Evolutionary conservation across 176 grass and related monocot genomes (phyloP).

Genomic region (Thalia dealbata): DNA sequence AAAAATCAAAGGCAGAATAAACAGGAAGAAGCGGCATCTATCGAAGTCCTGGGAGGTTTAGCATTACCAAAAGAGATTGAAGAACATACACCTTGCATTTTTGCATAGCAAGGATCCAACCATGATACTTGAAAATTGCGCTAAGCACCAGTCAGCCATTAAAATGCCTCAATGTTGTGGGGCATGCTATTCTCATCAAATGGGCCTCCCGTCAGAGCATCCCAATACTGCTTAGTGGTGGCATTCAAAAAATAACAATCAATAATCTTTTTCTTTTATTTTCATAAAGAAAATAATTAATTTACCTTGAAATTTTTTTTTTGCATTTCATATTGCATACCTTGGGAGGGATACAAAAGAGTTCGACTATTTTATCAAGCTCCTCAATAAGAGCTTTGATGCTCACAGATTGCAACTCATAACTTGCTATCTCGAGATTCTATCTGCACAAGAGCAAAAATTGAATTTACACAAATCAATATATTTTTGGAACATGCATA

Average conservation of each 20-base stretch:
- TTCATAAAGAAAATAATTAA: not conserved
- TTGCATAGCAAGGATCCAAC: constrained; percentile 70
- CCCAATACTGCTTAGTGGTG: constrained; percentile 49
- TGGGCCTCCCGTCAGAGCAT: constrained; percentile 63
- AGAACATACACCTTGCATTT: constrained; percentile 63
- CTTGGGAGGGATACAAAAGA: constrained; percentile 73
- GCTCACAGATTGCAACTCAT: constrained; percentile 82
- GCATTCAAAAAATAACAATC: constrained; percentile 12
- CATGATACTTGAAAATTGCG: constrained; percentile 70
- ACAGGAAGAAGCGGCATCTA: not conserved
- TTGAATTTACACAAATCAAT: not conserved
- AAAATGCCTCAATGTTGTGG: constrained; percentile 88
- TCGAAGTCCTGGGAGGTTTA: not conserved
- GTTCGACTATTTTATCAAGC: constrained; percentile 65
- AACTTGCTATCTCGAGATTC: constrained; percentile 85
- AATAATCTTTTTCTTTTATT: not conserved
- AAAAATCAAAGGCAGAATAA: not conserved
- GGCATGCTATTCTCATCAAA: constrained; percentile 83
- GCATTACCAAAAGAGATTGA: constrained; percentile 8
- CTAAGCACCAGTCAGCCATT: constrained; percentile 86
- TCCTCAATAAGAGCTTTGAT: constrained; percentile 76
- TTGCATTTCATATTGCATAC: constrained; percentile 22
- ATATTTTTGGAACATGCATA: not conserved
- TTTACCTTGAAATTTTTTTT: not conserved
- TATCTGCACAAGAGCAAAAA: constrained; percentile 39